Conservation (phyloP, 2,329 filamentous ascomycete genomes). For the Achaetomium macrosporum region DNA sequence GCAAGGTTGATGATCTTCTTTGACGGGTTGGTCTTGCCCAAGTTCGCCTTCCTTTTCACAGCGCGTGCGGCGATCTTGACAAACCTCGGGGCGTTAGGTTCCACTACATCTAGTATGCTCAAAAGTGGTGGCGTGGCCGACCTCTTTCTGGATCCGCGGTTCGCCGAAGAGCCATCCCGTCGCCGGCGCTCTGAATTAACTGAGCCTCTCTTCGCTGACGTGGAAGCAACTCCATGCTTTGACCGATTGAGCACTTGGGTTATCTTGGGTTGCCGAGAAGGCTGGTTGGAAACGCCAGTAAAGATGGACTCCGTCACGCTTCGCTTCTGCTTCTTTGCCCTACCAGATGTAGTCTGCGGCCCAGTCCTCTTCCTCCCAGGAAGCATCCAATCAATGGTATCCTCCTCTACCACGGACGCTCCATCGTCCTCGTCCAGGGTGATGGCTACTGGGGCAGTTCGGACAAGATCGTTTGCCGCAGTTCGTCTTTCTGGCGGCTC, state of each 20-base stretch:
- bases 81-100: constrained; percentile 49
- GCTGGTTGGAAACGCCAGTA: constrained; percentile 24
- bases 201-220: constrained; percentile 2
- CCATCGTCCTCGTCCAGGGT: constrained; percentile 16
- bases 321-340: constrained; percentile 29
- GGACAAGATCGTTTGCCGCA: neutral
- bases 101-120: constrained; percentile 56
- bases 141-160: constrained; percentile 13
- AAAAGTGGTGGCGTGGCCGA: constrained; percentile 39
- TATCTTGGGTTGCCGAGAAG: constrained; percentile 31
- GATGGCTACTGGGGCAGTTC: neutral
- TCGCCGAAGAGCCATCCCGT: neutral
- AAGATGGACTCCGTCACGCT: constrained; percentile 28
- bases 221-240: constrained; percentile 9
- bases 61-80: constrained; percentile 57
- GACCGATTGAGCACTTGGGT: constrained; percentile 23
- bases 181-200: constrained; percentile 2
- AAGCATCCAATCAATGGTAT: constrained; percentile 47
- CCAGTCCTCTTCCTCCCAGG: constrained; percentile 35
- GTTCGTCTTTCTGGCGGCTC: neutral
- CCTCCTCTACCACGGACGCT: constrained; percentile 43
- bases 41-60: constrained; percentile 40
- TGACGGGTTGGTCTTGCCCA: constrained; percentile 50
- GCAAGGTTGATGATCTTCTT: constrained; percentile 56
- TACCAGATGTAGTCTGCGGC: constrained; percentile 25